Evolutionary conservation across 768 basidiomycete species (phyloP).

Genomic region (Neoboletus subvelutipes): DNA sequence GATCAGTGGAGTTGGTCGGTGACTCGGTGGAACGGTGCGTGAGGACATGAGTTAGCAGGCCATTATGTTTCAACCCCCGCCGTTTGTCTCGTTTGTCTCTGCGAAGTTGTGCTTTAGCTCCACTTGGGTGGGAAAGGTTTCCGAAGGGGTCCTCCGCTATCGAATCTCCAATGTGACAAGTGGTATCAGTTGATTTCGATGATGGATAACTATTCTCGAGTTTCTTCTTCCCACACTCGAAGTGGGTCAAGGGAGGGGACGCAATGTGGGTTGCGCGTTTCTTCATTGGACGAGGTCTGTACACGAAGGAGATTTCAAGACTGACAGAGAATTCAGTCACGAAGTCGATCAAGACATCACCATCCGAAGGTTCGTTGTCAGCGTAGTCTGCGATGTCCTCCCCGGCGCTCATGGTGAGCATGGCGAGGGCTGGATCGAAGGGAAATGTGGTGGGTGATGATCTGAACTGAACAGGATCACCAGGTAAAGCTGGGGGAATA

Average conservation of each 20-base stretch:
- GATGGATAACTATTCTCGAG: constrained; percentile 29
- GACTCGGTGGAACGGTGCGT: neutral
- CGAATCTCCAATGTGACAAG: neutral
- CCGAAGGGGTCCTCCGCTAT: neutral
- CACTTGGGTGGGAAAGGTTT: constrained; percentile 7
- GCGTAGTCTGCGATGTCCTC: constrained; percentile 35
- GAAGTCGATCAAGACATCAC: neutral
- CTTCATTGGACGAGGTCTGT: constrained; percentile 69
- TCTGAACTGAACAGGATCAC: neutral
- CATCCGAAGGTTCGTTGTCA: constrained; percentile 24
- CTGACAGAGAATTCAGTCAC: constrained; percentile 41
- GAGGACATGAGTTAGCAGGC: constrained; percentile 21
- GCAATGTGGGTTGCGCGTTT: constrained; percentile 37
- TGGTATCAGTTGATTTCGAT: constrained; percentile 2
- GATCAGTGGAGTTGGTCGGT: neutral
- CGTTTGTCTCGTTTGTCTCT: constrained; percentile 50
- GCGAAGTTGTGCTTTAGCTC: constrained; percentile 37
- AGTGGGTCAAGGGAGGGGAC: constrained; percentile 17
- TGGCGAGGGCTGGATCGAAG: constrained; percentile 29
- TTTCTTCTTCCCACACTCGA: constrained; percentile 17
- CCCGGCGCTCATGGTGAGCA: constrained; percentile 51
- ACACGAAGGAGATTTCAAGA: constrained; percentile 70
- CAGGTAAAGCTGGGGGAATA: constrained; percentile 8
- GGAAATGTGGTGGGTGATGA: constrained; percentile 13
- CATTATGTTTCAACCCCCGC: constrained; percentile 44